Conservation (phyloP, 2,329 filamentous ascomycete genomes). For the Ophiostoma pallidulum region DNA sequence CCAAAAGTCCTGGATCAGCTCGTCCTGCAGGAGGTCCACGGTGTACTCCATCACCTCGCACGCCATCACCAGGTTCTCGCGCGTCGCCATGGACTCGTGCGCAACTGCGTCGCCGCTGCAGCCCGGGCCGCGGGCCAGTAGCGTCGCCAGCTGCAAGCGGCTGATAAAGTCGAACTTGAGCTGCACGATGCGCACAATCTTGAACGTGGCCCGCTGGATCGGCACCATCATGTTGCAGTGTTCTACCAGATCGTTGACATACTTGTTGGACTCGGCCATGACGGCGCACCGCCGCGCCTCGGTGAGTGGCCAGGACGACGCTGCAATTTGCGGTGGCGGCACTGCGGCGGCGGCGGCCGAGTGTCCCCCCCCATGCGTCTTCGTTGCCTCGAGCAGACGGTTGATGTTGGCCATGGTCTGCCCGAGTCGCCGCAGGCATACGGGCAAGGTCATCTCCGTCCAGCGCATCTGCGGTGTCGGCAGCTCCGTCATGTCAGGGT, state of each 20-base stretch:
- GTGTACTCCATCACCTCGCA: slow-evolving; percentile 26
- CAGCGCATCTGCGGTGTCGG: slow-evolving; percentile 34
- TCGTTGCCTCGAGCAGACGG: slow-evolving; percentile 31
- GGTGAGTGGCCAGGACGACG: slow-evolving; percentile 8
- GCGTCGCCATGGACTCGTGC: slow-evolving; percentile 10
- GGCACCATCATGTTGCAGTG: slow-evolving; percentile 43
- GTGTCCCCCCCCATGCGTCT: not conserved
- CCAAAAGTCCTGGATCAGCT: slow-evolving; percentile 28
- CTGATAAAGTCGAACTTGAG: slow-evolving; percentile 23
- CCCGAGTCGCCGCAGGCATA: slow-evolving; percentile 40
- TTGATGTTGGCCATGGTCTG: slow-evolving; percentile 26
- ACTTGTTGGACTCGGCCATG: slow-evolving; percentile 24
- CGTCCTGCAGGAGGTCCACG: slow-evolving; percentile 24
- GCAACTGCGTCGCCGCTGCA: too few relatives aligned
- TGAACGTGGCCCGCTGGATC: slow-evolving; percentile 19
- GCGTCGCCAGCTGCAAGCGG: slow-evolving; percentile 17
- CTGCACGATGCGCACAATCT: slow-evolving; percentile 19
- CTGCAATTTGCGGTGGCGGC: not conserved
- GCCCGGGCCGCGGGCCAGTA: not conserved
- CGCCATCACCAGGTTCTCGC: slow-evolving; percentile 24
- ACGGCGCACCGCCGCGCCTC: slow-evolving; percentile 12
- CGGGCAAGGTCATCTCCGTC: slow-evolving; percentile 44
- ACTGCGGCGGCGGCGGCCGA: not conserved
- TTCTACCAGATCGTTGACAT: slow-evolving; percentile 37
- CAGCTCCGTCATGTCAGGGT: slow-evolving; percentile 34